These are phyloP conservation scores for Colletotrichum sp. DNA, from an alignment of 2,329 filamentous ascomycete species.

Conservation along the genomic window DNA sequence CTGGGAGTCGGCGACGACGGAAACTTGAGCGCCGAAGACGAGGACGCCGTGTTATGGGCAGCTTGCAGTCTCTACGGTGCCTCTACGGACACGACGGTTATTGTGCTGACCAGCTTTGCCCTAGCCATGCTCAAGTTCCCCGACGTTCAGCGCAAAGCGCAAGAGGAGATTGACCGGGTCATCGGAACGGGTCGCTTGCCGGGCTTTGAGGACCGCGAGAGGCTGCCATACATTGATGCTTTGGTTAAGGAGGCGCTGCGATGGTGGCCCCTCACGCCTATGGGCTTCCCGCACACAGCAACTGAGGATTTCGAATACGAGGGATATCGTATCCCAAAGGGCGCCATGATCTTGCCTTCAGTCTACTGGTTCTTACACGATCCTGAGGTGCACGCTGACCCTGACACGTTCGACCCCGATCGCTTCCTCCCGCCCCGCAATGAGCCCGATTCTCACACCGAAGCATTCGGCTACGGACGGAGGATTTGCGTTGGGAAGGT, in stretches of 20 bases:
- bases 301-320: conserved; percentile 22
- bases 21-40: conserved; percentile 21
- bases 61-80: conserved; percentile 33
- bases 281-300: conserved; percentile 43
- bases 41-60: conserved; percentile 27
- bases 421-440: conserved; percentile 34
- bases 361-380: conserved; percentile 61
- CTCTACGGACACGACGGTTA: conserved; percentile 34
- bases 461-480: conserved; percentile 40
- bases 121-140: conserved; percentile 29
- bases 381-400: conserved; percentile 64
- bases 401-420: conserved; percentile 35
- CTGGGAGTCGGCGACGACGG: background rate
- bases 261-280: conserved; percentile 36
- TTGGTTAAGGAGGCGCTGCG: conserved; percentile 34
- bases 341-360: conserved; percentile 25
- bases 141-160: conserved; percentile 26
- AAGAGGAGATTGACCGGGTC: conserved; percentile 29
- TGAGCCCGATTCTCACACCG: conserved; percentile 30
- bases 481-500: conserved; percentile 38
- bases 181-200: conserved; percentile 34
- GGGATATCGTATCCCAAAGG: conserved; percentile 11
- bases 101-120: conserved; percentile 24
- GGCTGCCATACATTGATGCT: conserved; percentile 33
- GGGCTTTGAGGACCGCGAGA: conserved; percentile 27